phyloP scores from a whole-genome alignment of 345 rosid species.

The Salix exigua region DNA sequence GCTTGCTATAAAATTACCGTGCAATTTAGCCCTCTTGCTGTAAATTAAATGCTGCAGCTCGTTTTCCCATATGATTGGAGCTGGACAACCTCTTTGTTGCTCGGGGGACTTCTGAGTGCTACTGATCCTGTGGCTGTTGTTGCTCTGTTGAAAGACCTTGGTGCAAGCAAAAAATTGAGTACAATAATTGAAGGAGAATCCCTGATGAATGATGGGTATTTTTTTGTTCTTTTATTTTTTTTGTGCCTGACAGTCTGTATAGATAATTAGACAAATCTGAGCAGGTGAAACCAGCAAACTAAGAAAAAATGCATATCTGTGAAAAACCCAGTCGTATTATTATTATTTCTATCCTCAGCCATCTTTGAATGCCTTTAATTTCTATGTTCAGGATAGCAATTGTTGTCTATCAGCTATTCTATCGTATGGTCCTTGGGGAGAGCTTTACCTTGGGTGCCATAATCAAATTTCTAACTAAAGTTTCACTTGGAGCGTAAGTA shows the following conservation, averaged over 20 bases:
- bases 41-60: conserved; percentile 44
- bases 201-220: conserved; percentile 97
- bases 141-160: conserved; percentile 90
- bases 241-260: not conserved
- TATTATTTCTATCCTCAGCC: not conserved
- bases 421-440: conserved; percentile 70
- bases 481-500: conserved; percentile 90
- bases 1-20: not conserved
- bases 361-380: conserved; percentile 16
- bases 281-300: not conserved
- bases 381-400: conserved; percentile 71
- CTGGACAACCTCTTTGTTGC: conserved; percentile 88
- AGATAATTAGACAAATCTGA: conserved; percentile 4
- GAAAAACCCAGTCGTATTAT: not conserved
- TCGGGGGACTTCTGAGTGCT: conserved; percentile 96
- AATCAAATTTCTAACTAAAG: conserved; percentile 60
- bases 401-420: conserved; percentile 90
- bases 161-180: conserved; percentile 92
- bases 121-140: conserved; percentile 99
- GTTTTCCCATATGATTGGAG: conserved; percentile 85
- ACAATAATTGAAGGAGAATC: conserved; percentile 98
- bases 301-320: not conserved
- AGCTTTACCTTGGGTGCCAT: conserved; percentile 52
- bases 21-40: not conserved
- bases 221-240: not conserved